Percentiles rank a stretch among this genome's conserved stretches.
These are phyloP conservation scores for Hyphodiscus hymeniophilus DNA, from an alignment of 495 filamentous ascomycete species.

Conservation along the genomic window DNA sequence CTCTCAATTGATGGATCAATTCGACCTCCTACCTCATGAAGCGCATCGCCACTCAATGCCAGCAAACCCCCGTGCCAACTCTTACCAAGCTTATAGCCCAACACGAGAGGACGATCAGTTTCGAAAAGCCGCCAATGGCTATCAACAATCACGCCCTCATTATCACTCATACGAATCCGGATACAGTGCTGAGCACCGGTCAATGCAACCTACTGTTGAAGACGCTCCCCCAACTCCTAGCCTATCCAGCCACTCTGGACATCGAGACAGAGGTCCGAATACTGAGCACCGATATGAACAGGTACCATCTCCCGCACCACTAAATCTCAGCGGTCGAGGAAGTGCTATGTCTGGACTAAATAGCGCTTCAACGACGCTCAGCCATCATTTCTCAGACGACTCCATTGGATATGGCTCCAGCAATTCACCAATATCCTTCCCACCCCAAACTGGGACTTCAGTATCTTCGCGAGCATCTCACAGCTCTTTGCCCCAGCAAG, in stretches of 20 bases:
- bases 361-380: conserved; percentile 5
- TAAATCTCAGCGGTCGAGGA: conserved; percentile 34
- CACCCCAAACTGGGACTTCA: conserved; percentile 2
- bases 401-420: conserved; percentile 11
- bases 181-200: conserved; percentile 35
- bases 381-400: conserved; percentile 15
- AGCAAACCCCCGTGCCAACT: conserved; percentile 5
- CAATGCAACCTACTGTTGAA: conserved; percentile 63
- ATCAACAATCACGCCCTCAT: conserved; percentile 25
- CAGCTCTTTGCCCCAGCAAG: conserved; percentile 12
- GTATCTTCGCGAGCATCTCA: conserved; percentile 18
- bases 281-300: conserved; percentile 35
- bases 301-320: conserved; percentile 36
- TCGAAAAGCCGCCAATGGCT: conserved; percentile 5
- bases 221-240: conserved; percentile 49
- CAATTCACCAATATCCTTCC: conserved; percentile 11
- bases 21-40: conserved; percentile 8
- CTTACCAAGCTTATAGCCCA: conserved; percentile 18
- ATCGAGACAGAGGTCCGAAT: conserved; percentile 7
- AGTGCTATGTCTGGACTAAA: conserved; percentile 29
- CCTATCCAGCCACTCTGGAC: conserved; percentile 8
- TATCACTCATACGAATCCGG: conserved; percentile 42
- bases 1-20: conserved; percentile 1
- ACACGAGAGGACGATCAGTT: conserved; percentile 12
- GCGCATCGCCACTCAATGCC: conserved; percentile 19